phyloP scores from a whole-genome alignment of 2,329 filamentous ascomycete genomes.

The Metarhizium anisopliae region DNA sequence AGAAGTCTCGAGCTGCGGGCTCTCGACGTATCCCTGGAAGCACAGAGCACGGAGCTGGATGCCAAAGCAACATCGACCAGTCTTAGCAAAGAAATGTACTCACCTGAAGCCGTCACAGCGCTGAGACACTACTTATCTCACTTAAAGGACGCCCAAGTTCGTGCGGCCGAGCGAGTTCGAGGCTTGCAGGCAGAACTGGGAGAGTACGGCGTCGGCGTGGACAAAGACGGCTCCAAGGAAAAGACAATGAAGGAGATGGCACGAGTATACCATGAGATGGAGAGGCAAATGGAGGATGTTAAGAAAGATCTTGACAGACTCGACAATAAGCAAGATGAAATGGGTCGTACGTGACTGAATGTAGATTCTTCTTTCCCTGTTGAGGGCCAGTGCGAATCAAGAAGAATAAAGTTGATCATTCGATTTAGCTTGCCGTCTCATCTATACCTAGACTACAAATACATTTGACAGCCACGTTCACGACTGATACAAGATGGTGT shows the following conservation, averaged over 20 bases:
- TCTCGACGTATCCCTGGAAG: slow-evolving; percentile 31
- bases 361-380: background rate
- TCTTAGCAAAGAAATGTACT: slow-evolving; percentile 33
- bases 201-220: slow-evolving; percentile 39
- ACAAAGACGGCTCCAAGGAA: slow-evolving; percentile 31
- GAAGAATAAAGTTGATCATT: background rate
- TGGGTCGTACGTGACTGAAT: background rate
- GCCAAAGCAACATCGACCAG: slow-evolving; percentile 24
- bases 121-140: slow-evolving; percentile 39
- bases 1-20: slow-evolving; percentile 43
- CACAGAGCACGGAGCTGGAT: slow-evolving; percentile 32
- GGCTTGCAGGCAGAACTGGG: slow-evolving; percentile 33
- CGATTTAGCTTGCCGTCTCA: background rate
- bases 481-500: background rate
- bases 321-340: background rate
- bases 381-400: background rate
- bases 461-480: background rate
- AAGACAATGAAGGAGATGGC: slow-evolving; percentile 45
- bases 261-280: slow-evolving; percentile 40
- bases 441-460: background rate
- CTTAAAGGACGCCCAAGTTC: slow-evolving; percentile 36
- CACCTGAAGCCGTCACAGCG: slow-evolving; percentile 31
- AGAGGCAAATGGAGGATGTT: slow-evolving; percentile 39
- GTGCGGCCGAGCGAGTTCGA: slow-evolving; percentile 34
- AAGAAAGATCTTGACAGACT: slow-evolving; percentile 35